Base-by-base conservation (phyloP, 2,329 filamentous ascomycete species). In the Geosmithia putterillii region DNA sequence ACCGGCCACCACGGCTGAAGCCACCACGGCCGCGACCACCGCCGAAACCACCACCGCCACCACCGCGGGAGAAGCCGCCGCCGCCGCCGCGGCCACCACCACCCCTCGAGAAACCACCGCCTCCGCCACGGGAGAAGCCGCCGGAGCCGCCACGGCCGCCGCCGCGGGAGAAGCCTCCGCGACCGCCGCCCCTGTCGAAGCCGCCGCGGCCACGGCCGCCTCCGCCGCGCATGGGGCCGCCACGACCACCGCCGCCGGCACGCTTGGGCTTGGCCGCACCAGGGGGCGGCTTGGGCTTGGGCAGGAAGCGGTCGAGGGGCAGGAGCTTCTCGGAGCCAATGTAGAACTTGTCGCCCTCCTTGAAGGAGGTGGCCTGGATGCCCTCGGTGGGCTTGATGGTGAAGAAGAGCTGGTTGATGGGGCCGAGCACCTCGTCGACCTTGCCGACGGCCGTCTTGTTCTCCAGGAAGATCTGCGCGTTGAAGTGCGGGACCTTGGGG, bases 381-480 rank as follows among this genome's bases (percentile, higher is more conserved):
- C 92, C 92, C 62, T 96, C 90, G 61, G 87, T 81, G 44, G 90
- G 89, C 71, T 96, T 96, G 66, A 98, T 84, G 57, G 90, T 96
- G 74, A 98, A 98, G 73, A 84, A 95, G 57, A 96, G 86, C 67
- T 95, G 84, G 74, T 95, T 96, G 66, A 98, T 86, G 50, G 92
- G 90, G 45, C 92, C 92, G 54, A 98, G 82, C 53, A 98, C 85
- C 70, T 98, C 92, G 69, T 98, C 92, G 60, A 98, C 85, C 70
- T 96, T 96, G 64, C 92, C 92, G 63, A 98, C 79, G 48, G 84
- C 73, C 39, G 85, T 90, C 83, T 96, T 98, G 74, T 96, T 98
- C 76, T 96, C 90, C 57, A 96, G 83, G 71, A 92, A 98, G 65
- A 98, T 94, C 53, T 88, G 88, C 48, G 92, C 92, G 73, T 95